Evolutionary conservation across 129 eudicot genomes (phyloP), one percentile per base, ranked within the genome.

Genomic region (Helichrysum umbraculigerum): DNA sequence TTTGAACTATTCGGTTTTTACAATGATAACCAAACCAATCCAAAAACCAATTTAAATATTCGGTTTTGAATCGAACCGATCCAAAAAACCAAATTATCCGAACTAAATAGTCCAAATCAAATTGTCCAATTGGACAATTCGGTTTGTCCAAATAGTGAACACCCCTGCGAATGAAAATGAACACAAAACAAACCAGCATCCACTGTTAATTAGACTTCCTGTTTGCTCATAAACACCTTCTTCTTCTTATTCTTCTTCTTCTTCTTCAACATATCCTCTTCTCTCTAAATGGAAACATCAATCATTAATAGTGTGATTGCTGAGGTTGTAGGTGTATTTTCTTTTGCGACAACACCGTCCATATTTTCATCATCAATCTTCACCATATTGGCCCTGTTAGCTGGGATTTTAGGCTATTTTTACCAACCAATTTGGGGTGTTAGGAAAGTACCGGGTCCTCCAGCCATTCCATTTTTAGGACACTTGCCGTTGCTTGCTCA

Each of bases 361-460:
- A 28, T 8, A 12, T 69, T 14, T n/a, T 72, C 34, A 37, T 35
- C 90, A 65, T 6, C 70, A 1, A 17, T 88, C 59, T 74, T 71
- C 73, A 73, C 86, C 30, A 35, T 83, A 4, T 75, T 86, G 56
- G 81, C 81, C 9, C 39, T n/a, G 4, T 5, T 77, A n/a, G 82
- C 20, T 34, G 85, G 74, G 19, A 54, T 79, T 54, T 70, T 89
- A 73, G 76, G 39, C n/a, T 92, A 92, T 61, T 81, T 86, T 64
- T 92, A 89, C 81, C 81, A 28, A 60, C 97, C 97, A 32, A 84
- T 82, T 25, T 89, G 92, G 97, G 72, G 82, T 33, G 93, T 92
- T 1, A 82, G 97, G 58, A 87, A 80, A 72, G 84, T 92, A 6
- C 97, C 97, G 28, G 89, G 97, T 71, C 97, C 97, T 80, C 91